phyloP scores from a whole-genome alignment of 768 basidiomycete species.

The Termitomyces sp. region DNA sequence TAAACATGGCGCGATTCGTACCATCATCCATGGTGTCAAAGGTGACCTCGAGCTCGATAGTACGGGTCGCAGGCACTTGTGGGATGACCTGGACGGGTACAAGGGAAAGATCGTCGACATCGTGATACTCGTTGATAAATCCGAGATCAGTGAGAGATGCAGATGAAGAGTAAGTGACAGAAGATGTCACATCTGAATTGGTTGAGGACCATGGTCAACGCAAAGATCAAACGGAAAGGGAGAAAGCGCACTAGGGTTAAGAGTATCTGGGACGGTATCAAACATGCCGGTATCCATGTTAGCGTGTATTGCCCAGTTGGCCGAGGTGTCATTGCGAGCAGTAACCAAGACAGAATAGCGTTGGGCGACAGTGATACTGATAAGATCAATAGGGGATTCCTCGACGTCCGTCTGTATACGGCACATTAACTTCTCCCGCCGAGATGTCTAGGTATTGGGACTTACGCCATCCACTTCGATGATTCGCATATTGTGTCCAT shows the following conservation, averaged over 20 bases:
- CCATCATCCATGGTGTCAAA: slow-evolving; percentile 88
- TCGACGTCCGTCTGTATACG: slow-evolving; percentile 63
- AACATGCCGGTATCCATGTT: slow-evolving; percentile 93
- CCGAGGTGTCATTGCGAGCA: slow-evolving; percentile 77
- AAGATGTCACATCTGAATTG: slow-evolving; percentile 69
- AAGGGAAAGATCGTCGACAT: slow-evolving; percentile 62
- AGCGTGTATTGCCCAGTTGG: slow-evolving; percentile 87
- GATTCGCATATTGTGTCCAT: slow-evolving; percentile 79
- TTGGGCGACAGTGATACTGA: slow-evolving; percentile 81
- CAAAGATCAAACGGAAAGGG: background rate
- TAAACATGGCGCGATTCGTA: slow-evolving; percentile 78
- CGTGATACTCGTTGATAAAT: slow-evolving; percentile 48
- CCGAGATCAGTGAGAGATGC: slow-evolving; percentile 48
- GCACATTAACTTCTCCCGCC: background rate
- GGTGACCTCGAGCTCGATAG: slow-evolving; percentile 61
- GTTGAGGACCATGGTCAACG: background rate
- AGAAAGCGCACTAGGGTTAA: slow-evolving; percentile 62
- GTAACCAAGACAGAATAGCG: slow-evolving; percentile 91
- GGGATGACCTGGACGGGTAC: slow-evolving; percentile 54
- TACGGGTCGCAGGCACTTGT: slow-evolving; percentile 45
- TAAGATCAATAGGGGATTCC: slow-evolving; percentile 62
- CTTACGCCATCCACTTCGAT: slow-evolving; percentile 82
- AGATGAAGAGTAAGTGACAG: slow-evolving; percentile 65
- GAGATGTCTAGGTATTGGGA: slow-evolving; percentile 2
- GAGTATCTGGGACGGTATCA: slow-evolving; percentile 63